Conservation (phyloP, 164 flowering plant species). For the Annona cherimola region DNA sequence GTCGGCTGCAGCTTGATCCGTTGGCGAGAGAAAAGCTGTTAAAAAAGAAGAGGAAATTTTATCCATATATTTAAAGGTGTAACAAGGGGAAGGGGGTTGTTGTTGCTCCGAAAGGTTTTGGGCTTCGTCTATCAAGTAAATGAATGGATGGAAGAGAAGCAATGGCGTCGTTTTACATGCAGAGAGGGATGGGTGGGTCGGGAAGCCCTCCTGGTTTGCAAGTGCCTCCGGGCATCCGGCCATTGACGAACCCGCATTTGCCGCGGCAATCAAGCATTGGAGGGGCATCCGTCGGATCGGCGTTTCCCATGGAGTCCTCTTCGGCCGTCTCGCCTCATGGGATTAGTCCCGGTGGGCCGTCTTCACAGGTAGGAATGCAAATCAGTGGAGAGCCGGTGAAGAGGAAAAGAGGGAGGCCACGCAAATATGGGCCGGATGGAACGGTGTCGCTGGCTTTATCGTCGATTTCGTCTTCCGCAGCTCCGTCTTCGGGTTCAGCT, state of each 20-base stretch:
- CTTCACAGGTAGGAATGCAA: conserved; percentile 19
- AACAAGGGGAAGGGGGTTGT: too few relatives aligned
- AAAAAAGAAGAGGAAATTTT: too few relatives aligned
- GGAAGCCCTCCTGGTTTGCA: conserved; percentile 28
- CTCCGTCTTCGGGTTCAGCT: conserved; percentile 18
- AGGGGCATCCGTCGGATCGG: conserved; percentile 38
- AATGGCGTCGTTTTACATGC: conserved; percentile 70
- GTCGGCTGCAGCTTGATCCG: too few relatives aligned
- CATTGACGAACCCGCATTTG: conserved; percentile 33
- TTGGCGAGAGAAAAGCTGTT: too few relatives aligned
- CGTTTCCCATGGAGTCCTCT: conserved; percentile 44
- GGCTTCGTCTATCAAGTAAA: conserved; percentile 27
- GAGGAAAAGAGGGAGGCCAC: conserved; percentile 84
- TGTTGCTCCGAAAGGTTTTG: not conserved
- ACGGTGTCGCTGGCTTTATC: conserved; percentile 55
- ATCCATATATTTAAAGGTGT: too few relatives aligned
- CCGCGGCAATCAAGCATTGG: conserved; percentile 45
- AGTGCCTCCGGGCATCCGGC: conserved; percentile 37
- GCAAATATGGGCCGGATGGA: conserved; percentile 82
- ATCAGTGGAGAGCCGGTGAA: conserved; percentile 44
- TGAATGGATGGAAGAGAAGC: conserved; percentile 93
- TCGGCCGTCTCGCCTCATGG: conserved; percentile 45
- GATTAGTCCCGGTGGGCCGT: conserved; percentile 30
- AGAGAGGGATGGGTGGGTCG: conserved; percentile 50
- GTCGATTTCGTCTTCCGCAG: conserved; percentile 34